Conservation (phyloP, 148 eudicot species). For the Dysphania ambrosioides region DNA sequence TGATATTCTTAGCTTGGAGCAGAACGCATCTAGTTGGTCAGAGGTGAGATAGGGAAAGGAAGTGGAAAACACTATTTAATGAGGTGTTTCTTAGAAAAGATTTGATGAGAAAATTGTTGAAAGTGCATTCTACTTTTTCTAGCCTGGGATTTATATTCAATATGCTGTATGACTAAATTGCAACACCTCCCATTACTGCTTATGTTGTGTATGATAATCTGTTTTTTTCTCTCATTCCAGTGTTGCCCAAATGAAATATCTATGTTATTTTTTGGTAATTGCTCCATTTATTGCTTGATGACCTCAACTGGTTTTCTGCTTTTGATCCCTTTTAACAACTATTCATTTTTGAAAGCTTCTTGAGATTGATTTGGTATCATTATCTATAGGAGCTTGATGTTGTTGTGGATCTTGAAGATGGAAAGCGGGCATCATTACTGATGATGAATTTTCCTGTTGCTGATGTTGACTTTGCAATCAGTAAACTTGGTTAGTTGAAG, state of each 20-base stretch:
- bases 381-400: slow-evolving; percentile 58
- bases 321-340: not conserved
- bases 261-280: not conserved
- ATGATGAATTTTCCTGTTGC: slow-evolving; percentile 73
- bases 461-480: slow-evolving; percentile 71
- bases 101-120: too few relatives aligned
- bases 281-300: not conserved
- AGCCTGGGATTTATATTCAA: too few relatives aligned
- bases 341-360: not conserved
- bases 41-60: too few relatives aligned
- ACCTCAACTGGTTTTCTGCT: not conserved
- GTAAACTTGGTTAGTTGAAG: slow-evolving; percentile 66
- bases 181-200: not conserved
- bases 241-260: not conserved
- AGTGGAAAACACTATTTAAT: too few relatives aligned
- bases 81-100: too few relatives aligned
- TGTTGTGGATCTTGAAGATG: slow-evolving; percentile 37
- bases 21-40: too few relatives aligned
- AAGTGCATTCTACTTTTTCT: too few relatives aligned
- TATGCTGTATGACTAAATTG: too few relatives aligned
- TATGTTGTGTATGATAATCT: not conserved
- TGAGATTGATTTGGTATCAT: not conserved
- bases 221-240: not conserved
- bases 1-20: too few relatives aligned
- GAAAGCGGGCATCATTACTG: slow-evolving; percentile 53